Conservation (phyloP, 1,284 basidiomycete species). For the Tremellales sp. region DNA sequence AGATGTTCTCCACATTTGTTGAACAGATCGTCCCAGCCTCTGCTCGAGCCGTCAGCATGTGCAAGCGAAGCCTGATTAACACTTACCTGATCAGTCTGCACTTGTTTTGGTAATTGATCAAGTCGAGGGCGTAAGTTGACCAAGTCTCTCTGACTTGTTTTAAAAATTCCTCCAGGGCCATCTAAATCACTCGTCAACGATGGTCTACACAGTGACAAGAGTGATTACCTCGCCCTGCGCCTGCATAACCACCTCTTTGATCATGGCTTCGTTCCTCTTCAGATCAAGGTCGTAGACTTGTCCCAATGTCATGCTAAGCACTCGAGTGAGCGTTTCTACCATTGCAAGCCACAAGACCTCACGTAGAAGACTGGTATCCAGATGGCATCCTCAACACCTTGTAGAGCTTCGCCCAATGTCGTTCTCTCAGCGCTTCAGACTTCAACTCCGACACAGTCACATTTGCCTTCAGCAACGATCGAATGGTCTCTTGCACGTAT, state of each 20-base stretch:
- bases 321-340: constrained; percentile 35
- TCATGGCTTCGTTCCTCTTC: constrained; percentile 81
- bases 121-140: constrained; percentile 91
- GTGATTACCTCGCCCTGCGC: constrained; percentile 81
- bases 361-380: constrained; percentile 60
- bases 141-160: constrained; percentile 95
- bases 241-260: constrained; percentile 93
- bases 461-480: constrained; percentile 84
- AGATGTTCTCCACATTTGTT: constrained; percentile 94
- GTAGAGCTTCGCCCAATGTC: constrained; percentile 98
- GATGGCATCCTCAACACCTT: constrained; percentile 72
- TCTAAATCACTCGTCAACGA: constrained; percentile 51
- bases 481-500: constrained; percentile 89
- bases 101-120: constrained; percentile 99
- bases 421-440: constrained; percentile 93
- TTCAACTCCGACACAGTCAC: constrained; percentile 85
- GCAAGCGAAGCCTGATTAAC: neutral
- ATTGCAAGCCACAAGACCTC: constrained; percentile 19
- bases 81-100: constrained; percentile 84
- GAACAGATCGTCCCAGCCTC: constrained; percentile 97
- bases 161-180: constrained; percentile 91
- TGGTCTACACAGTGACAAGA: constrained; percentile 5
- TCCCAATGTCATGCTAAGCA: constrained; percentile 81
- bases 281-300: constrained; percentile 96
- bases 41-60: constrained; percentile 36